A percentile compares a stretch with the other conserved stretches of the same genome.
phyloP scores from a whole-genome alignment of 768 basidiomycete genomes.

The Lentinus brumalis region DNA sequence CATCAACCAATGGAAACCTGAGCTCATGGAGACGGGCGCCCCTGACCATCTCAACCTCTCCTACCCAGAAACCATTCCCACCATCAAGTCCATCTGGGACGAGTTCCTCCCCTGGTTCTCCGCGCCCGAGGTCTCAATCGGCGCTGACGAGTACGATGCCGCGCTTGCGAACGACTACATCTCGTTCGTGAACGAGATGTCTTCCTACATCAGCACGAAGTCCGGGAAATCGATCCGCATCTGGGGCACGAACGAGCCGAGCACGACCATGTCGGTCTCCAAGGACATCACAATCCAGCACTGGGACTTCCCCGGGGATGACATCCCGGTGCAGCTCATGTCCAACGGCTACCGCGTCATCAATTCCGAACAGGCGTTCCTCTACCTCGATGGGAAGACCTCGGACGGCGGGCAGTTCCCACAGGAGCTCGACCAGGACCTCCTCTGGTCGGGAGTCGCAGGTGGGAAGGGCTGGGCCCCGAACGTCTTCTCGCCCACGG shows the following conservation, averaged over 20 bases:
- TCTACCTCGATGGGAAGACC: constrained; percentile 28
- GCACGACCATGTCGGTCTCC: constrained; percentile 36
- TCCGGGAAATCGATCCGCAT: constrained; percentile 42
- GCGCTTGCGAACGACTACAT: constrained; percentile 45
- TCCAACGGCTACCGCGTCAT: constrained; percentile 30
- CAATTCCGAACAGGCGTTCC: constrained; percentile 29
- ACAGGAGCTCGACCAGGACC: constrained; percentile 35
- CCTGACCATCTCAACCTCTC: constrained; percentile 45
- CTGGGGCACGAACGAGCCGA: constrained; percentile 49
- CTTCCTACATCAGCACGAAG: constrained; percentile 33
- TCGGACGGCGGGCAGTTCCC: constrained; percentile 33
- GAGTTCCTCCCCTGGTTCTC: constrained; percentile 39
- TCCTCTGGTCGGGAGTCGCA: constrained; percentile 31
- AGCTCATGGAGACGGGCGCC: constrained; percentile 39
- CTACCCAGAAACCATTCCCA: constrained; percentile 45
- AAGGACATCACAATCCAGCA: constrained; percentile 48
- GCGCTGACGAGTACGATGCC: constrained; percentile 46
- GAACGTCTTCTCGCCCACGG: constrained; percentile 27
- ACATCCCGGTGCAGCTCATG: constrained; percentile 29
- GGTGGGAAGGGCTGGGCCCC: constrained; percentile 29
- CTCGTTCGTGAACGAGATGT: constrained; percentile 46
- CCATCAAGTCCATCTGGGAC: constrained; percentile 46
- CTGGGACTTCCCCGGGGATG: constrained; percentile 36
- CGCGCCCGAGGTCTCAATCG: constrained; percentile 46
- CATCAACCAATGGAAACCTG: constrained; percentile 48